Conservation (phyloP, 2,329 filamentous ascomycete species). For the Pseudocercospora vitis region DNA sequence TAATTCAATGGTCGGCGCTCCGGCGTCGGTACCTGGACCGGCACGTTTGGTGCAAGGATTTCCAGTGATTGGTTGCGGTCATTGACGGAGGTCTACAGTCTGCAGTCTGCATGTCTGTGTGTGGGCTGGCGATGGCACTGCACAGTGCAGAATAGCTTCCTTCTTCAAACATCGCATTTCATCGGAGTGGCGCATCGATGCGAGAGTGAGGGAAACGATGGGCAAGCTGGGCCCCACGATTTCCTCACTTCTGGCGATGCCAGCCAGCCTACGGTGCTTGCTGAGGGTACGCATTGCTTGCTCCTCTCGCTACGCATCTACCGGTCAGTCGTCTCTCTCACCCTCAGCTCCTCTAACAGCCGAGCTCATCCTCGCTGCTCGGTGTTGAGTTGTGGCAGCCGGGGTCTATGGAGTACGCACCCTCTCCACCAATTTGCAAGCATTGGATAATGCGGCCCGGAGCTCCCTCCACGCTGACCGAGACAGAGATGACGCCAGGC, state of each 20-base stretch:
- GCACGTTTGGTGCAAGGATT: neutral
- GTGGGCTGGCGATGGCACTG: no score
- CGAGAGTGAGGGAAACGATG: conserved; percentile 14
- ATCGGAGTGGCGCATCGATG: neutral
- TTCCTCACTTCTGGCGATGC: conserved; percentile 23
- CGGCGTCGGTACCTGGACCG: neutral
- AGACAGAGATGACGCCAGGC: conserved; percentile 4
- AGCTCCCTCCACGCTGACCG: conserved; percentile 2
- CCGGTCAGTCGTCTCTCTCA: conserved; percentile 22
- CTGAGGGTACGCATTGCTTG: conserved; percentile 26
- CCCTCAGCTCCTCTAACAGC: neutral
- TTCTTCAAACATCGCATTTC: neutral
- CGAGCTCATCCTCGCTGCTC: neutral
- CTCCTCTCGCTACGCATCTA: conserved; percentile 22
- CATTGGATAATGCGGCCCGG: conserved; percentile 7
- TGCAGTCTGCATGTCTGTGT: no score
- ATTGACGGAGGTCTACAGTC: neutral
- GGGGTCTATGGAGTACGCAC: neutral
- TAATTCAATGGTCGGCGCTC: neutral
- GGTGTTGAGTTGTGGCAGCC: conserved; percentile 7
- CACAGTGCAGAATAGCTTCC: neutral
- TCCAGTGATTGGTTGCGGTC: neutral
- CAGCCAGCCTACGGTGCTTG: conserved; percentile 22
- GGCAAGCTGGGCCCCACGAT: conserved; percentile 17
- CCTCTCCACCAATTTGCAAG: conserved; percentile 10